phyloP scores from a whole-genome alignment of 1,139 yeast species.

The Yamadazyma siamensis region DNA sequence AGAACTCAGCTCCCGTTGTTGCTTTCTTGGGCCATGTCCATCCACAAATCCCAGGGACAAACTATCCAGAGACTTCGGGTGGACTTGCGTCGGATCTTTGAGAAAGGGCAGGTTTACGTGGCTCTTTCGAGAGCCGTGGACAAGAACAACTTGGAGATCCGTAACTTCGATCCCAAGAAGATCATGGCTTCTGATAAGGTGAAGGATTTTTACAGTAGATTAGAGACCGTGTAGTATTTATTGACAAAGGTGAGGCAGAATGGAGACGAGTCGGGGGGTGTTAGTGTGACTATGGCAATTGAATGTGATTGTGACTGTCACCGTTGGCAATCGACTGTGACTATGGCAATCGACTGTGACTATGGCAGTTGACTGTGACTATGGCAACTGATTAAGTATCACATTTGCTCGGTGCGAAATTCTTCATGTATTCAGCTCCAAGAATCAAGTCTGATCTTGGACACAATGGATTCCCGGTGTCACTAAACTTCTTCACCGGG shows the following conservation, averaged over 20 bases:
- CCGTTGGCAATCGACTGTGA: no score
- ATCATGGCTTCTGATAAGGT: constrained; percentile 69
- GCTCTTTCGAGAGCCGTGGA: constrained; percentile 88
- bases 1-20: constrained; percentile 71
- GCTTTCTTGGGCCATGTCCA: constrained; percentile 85
- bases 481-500: constrained; percentile 74
- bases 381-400: no score
- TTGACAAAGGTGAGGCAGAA: background rate
- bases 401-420: no score
- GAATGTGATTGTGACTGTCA: no score
- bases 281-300: no score
- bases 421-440: no score
- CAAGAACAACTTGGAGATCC: constrained; percentile 67
- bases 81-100: constrained; percentile 68
- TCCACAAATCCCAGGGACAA: constrained; percentile 92
- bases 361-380: no score
- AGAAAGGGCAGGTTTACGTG: constrained; percentile 85
- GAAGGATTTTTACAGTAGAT: constrained; percentile 53
- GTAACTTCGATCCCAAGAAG: constrained; percentile 61
- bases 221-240: constrained; percentile 7
- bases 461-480: constrained; percentile 60
- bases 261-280: no score
- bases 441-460: constrained; percentile 21
- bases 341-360: no score
- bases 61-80: constrained; percentile 76